Percentiles rank a stretch among this genome's conserved stretches.
phyloP scores from a whole-genome alignment of 1,139 yeast species.

The Trichomonascaceae sp. region DNA sequence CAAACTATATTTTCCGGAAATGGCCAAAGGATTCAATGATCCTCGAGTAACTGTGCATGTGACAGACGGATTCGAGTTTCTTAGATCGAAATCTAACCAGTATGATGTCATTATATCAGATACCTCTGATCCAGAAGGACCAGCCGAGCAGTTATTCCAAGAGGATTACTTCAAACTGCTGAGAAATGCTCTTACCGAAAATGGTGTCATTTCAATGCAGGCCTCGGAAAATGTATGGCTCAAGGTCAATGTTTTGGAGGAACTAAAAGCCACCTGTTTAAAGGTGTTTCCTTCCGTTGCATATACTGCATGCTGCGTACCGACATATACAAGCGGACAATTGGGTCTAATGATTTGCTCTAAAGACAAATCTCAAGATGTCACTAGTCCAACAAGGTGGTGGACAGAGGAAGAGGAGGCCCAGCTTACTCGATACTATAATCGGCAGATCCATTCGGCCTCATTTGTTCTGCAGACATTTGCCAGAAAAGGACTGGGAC shows the following conservation, averaged over 20 bases:
- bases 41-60: constrained; percentile 68
- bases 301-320: constrained; percentile 84
- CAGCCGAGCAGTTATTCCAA: constrained; percentile 91
- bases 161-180: constrained; percentile 71
- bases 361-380: constrained; percentile 47
- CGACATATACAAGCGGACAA: constrained; percentile 95
- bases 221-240: constrained; percentile 92
- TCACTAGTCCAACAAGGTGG: constrained; percentile 52
- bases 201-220: constrained; percentile 86
- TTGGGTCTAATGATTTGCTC: constrained; percentile 82
- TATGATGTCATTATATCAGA: constrained; percentile 92
- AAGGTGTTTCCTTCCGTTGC: constrained; percentile 74
- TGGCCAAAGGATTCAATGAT: constrained; percentile 69
- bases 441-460: constrained; percentile 61
- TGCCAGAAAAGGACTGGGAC: constrained; percentile 44
- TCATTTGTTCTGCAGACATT: constrained; percentile 84
- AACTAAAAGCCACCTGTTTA: constrained; percentile 54
- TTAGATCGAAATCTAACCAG: constrained; percentile 46
- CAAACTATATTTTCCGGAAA: constrained; percentile 67
- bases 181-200: constrained; percentile 56
- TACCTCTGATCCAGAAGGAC: constrained; percentile 97
- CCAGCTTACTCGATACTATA: constrained; percentile 64
- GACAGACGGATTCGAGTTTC: constrained; percentile 84
- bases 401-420: constrained; percentile 45
- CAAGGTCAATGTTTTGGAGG: constrained; percentile 59